These are phyloP conservation scores for Trypanosoma avium DNA, from an alignment of 208 protist genomes.

Conservation along the genomic window DNA sequence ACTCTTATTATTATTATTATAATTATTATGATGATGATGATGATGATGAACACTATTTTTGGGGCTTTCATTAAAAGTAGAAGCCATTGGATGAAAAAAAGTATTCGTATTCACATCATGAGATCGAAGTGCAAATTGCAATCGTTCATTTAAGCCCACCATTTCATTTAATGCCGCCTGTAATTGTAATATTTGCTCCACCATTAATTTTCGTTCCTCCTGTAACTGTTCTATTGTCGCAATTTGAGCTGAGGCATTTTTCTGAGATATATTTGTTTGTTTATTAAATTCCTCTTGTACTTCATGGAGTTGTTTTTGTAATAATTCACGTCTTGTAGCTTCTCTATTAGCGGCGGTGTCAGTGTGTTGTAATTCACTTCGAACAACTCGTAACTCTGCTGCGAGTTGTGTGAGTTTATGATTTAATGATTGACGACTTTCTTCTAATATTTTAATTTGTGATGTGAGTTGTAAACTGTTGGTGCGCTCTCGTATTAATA, in stretches of 20 bases:
- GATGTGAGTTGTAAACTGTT: no score
- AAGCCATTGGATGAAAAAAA: background rate
- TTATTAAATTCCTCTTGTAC: background rate
- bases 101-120: background rate
- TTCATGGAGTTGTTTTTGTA: constrained; percentile 11
- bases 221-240: background rate
- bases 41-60: background rate
- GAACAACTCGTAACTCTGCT: background rate
- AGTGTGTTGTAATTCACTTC: background rate
- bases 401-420: background rate
- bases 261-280: background rate
- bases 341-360: background rate
- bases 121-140: constrained; percentile 9
- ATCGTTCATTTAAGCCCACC: constrained; percentile 2
- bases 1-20: background rate
- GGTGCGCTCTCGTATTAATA: no score
- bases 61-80: background rate
- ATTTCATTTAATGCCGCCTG: constrained; percentile 17
- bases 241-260: background rate
- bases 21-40: background rate
- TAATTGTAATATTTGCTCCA: constrained; percentile 16
- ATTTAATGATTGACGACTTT: no score
- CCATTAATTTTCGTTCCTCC: constrained; percentile 8
- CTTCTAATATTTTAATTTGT: no score
- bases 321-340: background rate